These are phyloP conservation scores for Monilinia fructigena DNA, from an alignment of 2,329 filamentous ascomycete genomes.

Conservation along the genomic window DNA sequence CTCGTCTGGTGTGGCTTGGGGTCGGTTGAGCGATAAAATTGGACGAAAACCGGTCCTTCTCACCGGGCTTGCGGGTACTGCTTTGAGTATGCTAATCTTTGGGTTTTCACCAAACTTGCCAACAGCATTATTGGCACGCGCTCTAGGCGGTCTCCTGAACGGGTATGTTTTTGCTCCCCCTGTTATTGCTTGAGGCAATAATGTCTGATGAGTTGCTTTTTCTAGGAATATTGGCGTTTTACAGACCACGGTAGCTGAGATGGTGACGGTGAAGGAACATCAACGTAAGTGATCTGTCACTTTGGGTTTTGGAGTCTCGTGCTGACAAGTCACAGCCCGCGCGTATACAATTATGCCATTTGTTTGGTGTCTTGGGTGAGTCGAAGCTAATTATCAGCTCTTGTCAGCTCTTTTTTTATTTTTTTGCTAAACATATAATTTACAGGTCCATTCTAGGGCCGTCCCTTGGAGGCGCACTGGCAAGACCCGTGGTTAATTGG, in stretches of 20 bases:
- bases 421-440: conserved; percentile 3
- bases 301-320: conserved; percentile 37
- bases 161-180: conserved; percentile 57
- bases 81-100: conserved; percentile 87
- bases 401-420: conserved; percentile 10
- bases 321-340: conserved; percentile 57
- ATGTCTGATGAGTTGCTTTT: conserved; percentile 27
- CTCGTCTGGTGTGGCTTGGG: conserved; percentile 89
- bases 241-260: conserved; percentile 90
- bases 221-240: conserved; percentile 86
- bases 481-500: conserved; percentile 80
- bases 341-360: conserved; percentile 98
- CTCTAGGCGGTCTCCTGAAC: conserved; percentile 86
- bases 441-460: conserved; percentile 84
- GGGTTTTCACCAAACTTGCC: conserved; percentile 83
- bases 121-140: conserved; percentile 81
- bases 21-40: conserved; percentile 83
- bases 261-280: conserved; percentile 90
- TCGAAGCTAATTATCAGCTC: conserved; percentile 15
- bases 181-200: conserved; percentile 18
- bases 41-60: conserved; percentile 91
- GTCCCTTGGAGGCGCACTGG: conserved; percentile 84
- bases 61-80: conserved; percentile 85
- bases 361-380: conserved; percentile 91
- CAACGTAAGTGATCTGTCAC: conserved; percentile 62